A percentile compares a stretch with the other conserved stretches of the same genome.
These are phyloP conservation scores for Scopulariopsis brevicaulis DNA, from an alignment of 2,329 filamentous ascomycete genomes.

Conservation along the genomic window DNA sequence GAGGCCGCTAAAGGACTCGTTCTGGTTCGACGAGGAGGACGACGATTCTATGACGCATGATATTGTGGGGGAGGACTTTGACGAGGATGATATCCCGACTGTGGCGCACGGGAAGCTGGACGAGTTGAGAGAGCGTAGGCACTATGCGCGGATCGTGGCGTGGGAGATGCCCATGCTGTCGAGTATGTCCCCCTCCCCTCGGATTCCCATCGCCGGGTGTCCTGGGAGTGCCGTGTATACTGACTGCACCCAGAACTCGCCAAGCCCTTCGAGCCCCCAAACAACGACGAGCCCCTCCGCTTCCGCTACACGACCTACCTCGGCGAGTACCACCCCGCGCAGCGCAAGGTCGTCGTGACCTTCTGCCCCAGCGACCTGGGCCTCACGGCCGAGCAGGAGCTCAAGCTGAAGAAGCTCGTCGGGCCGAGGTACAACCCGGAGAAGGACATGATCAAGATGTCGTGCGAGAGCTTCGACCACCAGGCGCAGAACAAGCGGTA, in stretches of 20 bases:
- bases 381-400: conserved; percentile 54
- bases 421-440: conserved; percentile 82
- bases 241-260: conserved; percentile 52
- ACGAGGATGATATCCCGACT: conserved; percentile 74
- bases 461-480: conserved; percentile 77
- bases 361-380: conserved; percentile 66
- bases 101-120: conserved; percentile 81
- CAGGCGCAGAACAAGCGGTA: conserved; percentile 97
- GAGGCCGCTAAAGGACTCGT: conserved; percentile 23
- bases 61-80: conserved; percentile 49
- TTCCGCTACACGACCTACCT: conserved; percentile 97
- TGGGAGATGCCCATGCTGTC: conserved; percentile 93
- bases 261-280: conserved; percentile 67
- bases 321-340: conserved; percentile 83
- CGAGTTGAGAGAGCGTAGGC: conserved; percentile 74
- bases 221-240: neutral
- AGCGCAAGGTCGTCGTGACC: conserved; percentile 89
- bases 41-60: conserved; percentile 36
- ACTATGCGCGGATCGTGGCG: conserved; percentile 76
- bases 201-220: neutral
- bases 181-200: conserved; percentile 45
- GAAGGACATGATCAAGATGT: conserved; percentile 75
- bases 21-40: conserved; percentile 40
- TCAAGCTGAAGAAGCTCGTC: conserved; percentile 79
- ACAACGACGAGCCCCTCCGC: conserved; percentile 58